A percentile compares a stretch with the other conserved stretches of the same genome.
Evolutionary conservation across 805 yeast species (phyloP).

Genomic region (Candida broadrunensis): DNA sequence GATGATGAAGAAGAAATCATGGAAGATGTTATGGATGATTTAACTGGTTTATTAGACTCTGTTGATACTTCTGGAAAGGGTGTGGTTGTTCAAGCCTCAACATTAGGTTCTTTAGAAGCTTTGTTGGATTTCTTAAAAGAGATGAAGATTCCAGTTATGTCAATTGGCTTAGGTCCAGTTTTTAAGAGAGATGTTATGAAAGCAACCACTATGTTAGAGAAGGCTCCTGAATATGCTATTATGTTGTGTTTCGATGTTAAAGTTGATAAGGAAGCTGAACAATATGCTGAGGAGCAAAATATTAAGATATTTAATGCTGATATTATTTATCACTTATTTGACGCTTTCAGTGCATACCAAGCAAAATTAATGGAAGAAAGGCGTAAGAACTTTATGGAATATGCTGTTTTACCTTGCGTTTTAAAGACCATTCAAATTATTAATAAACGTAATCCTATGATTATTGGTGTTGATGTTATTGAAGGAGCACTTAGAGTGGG

Average conservation of each 20-base stretch:
- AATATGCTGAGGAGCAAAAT: constrained; percentile 91
- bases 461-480: constrained; percentile 94
- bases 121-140: constrained; percentile 93
- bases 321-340: constrained; percentile 94
- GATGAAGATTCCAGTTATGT: constrained; percentile 99
- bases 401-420: constrained; percentile 94
- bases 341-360: constrained; percentile 91
- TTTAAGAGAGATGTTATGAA: constrained; percentile 98
- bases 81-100: constrained; percentile 97
- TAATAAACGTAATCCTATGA: constrained; percentile 98
- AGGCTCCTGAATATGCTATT: constrained; percentile 93
- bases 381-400: constrained; percentile 82
- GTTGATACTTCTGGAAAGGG: constrained; percentile 95
- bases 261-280: constrained; percentile 97
- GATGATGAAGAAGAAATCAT: constrained; percentile 96
- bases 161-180: constrained; percentile 97
- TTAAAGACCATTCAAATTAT: constrained; percentile 92
- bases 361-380: constrained; percentile 81
- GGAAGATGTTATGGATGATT: constrained; percentile 99
- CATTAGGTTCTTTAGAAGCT: constrained; percentile 97
- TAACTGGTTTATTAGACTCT: constrained; percentile 89
- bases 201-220: constrained; percentile 94
- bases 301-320: constrained; percentile 93
- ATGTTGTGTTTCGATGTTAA: constrained; percentile 98
- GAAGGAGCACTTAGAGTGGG: constrained; percentile 91